Conservation (phyloP, 2,329 filamentous ascomycete species). For the Epichloe gansuensis region DNA sequence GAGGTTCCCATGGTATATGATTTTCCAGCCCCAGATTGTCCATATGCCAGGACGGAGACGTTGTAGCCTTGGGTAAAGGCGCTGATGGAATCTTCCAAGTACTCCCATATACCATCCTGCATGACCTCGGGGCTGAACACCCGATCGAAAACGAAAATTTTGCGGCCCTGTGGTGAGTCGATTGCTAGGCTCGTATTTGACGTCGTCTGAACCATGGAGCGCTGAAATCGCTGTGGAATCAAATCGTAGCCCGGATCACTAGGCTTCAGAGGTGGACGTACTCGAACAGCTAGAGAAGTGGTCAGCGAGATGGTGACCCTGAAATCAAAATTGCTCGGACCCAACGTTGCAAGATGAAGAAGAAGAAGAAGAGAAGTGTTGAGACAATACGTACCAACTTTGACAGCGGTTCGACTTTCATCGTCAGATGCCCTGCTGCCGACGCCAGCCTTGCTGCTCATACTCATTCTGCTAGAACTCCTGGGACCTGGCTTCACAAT, state of each 20-base stretch:
- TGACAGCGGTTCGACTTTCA: constrained; percentile 79
- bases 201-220: constrained; percentile 80
- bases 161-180: constrained; percentile 82
- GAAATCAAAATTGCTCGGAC: neutral
- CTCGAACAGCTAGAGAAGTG: constrained; percentile 59
- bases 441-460: constrained; percentile 61
- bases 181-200: constrained; percentile 76
- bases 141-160: constrained; percentile 92
- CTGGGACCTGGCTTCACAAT: constrained; percentile 60
- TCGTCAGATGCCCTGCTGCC: constrained; percentile 81
- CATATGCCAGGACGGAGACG: constrained; percentile 92
- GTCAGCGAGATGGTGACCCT: neutral
- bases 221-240: constrained; percentile 89
- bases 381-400: constrained; percentile 61
- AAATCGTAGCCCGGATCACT: constrained; percentile 87
- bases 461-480: constrained; percentile 77
- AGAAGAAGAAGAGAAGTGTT: no score
- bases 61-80: constrained; percentile 96
- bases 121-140: constrained; percentile 75
- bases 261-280: constrained; percentile 72
- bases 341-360: neutral
- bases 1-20: constrained; percentile 99
- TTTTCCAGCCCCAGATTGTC: constrained; percentile 94
- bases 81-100: constrained; percentile 76
- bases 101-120: constrained; percentile 90